phyloP scores from a whole-genome alignment of 192 early-diverging fungal species.

The Diversispora eburnea region DNA sequence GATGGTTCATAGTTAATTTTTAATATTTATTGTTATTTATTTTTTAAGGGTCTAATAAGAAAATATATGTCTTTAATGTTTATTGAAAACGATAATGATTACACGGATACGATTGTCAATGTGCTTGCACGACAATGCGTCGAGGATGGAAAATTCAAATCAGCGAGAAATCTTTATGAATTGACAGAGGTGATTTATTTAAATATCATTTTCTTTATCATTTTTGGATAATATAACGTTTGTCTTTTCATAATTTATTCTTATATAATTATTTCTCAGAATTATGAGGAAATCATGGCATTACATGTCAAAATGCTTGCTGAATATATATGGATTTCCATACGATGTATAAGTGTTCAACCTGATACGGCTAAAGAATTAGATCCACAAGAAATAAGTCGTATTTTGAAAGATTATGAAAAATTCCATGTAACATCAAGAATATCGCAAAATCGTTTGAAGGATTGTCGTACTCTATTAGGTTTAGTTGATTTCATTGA shows the following conservation, averaged over 20 bases:
- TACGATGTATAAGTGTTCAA: background rate
- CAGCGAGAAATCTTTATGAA: constrained; percentile 16
- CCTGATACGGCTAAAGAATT: constrained; percentile 10
- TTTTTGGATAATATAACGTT: background rate
- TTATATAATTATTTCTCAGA: constrained; percentile 18
- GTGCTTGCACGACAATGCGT: constrained; percentile 17
- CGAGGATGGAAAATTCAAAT: constrained; percentile 17
- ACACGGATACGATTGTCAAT: constrained; percentile 20
- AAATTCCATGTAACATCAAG: background rate
- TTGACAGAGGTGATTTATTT: constrained; percentile 15
- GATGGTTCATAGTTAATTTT: background rate
- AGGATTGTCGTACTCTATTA: constrained; percentile 3
- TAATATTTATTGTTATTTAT: background rate
- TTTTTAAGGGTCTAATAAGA: constrained; percentile 16
- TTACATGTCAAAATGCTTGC: constrained; percentile 34
- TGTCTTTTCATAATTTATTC: background rate
- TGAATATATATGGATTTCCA: constrained; percentile 24
- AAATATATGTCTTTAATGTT: constrained; percentile 13
- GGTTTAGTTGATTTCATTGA: constrained; percentile 18
- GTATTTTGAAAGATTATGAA: constrained; percentile 9
- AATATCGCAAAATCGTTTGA: background rate
- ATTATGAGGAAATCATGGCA: constrained; percentile 30
- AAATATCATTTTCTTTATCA: background rate
- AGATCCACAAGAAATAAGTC: constrained; percentile 9
- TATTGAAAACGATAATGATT: constrained; percentile 22